phyloP scores from a whole-genome alignment of 2,329 filamentous ascomycete genomes.

The Penicillium sp. region DNA sequence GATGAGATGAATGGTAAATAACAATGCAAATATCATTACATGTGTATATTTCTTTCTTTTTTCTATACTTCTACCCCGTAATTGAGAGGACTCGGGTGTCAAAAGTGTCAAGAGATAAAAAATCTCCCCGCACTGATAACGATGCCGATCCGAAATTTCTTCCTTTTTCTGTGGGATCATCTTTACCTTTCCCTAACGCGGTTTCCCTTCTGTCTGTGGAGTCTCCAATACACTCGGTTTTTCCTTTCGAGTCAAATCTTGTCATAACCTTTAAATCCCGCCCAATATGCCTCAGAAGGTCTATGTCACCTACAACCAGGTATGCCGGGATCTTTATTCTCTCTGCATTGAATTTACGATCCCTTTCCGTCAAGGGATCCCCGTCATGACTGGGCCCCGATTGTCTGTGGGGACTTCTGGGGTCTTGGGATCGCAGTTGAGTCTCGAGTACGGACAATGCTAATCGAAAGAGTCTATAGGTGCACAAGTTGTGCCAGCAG shows the following conservation, averaged over 20 bases:
- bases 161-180: slow-evolving; percentile 11
- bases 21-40: not conserved
- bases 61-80: not conserved
- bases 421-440: not conserved
- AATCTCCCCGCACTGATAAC: slow-evolving; percentile 10
- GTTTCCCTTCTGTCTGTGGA: not conserved
- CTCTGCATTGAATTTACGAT: not conserved
- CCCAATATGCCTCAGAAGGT: slow-evolving; percentile 72
- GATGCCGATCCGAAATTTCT: slow-evolving; percentile 14
- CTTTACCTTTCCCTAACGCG: not conserved
- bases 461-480: slow-evolving; percentile 48
- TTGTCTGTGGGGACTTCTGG: not conserved
- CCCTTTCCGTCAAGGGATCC: not conserved
- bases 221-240: not conserved
- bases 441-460: not conserved
- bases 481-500: slow-evolving; percentile 94
- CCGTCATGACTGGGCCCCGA: not conserved
- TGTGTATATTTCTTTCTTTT: too few species aligned
- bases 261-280: not conserved
- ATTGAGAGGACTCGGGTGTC: not conserved
- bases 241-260: not conserved
- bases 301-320: slow-evolving; percentile 90
- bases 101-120: slow-evolving; percentile 1
- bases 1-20: not conserved
- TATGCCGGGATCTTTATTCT: slow-evolving; percentile 42